Conservation (phyloP, 352 stramenopile genomes). For the Pythium dissimile region DNA sequence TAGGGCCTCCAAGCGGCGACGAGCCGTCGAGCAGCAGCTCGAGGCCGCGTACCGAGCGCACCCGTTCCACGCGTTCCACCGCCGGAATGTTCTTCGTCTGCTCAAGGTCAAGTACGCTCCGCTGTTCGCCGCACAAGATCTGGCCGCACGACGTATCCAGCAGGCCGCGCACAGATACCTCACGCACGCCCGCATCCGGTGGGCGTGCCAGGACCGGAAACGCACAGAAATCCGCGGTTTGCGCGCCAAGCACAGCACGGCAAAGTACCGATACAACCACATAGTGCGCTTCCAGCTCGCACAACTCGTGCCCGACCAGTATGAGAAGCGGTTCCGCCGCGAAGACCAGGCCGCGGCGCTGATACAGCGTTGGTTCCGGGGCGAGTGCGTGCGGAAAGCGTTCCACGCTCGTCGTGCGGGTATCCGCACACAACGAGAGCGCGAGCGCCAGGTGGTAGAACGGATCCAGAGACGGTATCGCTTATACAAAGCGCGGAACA, state of each 20-base stretch:
- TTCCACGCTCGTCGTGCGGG: conserved; percentile 25
- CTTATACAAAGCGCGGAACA: no score
- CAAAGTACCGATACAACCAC: conserved; percentile 70
- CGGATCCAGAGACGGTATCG: conserved; percentile 20
- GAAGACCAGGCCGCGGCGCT: conserved; percentile 36
- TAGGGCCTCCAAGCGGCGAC: conserved; percentile 14
- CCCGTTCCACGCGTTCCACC: conserved; percentile 38
- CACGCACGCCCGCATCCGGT: conserved; percentile 39
- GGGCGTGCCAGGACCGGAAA: conserved; percentile 28
- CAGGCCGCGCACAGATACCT: conserved; percentile 34
- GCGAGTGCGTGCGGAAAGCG: conserved; percentile 26
- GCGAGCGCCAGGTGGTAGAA: conserved; percentile 9
- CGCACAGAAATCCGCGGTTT: conserved; percentile 40
- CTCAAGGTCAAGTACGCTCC: conserved; percentile 42
- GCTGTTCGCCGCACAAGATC: conserved; percentile 59
- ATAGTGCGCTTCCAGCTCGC: conserved; percentile 44
- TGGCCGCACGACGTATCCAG: conserved; percentile 50
- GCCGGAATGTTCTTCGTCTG: conserved; percentile 33
- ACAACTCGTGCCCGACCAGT: conserved; percentile 41
- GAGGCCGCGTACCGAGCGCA: conserved; percentile 31
- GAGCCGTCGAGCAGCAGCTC: conserved; percentile 18
- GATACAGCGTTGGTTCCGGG: conserved; percentile 52
- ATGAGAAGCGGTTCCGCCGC: conserved; percentile 33
- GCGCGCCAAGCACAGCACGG: conserved; percentile 51
- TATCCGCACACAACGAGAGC: conserved; percentile 6